A percentile compares a stretch with the other conserved stretches of the same genome.
Evolutionary conservation across 1,284 basidiomycete species (phyloP).

Genomic region (Cryptococcus wingfieldii): DNA sequence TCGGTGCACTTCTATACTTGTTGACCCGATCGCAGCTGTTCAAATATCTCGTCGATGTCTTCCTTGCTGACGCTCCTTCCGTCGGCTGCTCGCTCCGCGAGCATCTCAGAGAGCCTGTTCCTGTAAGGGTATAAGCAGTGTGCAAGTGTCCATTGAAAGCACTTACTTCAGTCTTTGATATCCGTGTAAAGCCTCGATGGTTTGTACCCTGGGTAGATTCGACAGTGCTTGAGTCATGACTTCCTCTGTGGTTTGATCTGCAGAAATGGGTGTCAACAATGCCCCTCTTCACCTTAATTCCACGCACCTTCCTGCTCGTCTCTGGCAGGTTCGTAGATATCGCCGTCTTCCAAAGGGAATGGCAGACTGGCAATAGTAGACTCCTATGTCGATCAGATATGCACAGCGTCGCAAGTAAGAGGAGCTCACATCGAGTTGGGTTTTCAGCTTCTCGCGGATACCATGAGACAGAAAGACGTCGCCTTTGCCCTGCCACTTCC

Average conservation of each 20-base stretch:
- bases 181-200: conserved; percentile 46
- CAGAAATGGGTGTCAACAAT: background rate
- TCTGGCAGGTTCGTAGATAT: conserved; percentile 44
- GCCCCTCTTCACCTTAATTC: background rate
- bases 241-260: conserved; percentile 43
- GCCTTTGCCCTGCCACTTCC: conserved; percentile 26
- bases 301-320: conserved; percentile 31
- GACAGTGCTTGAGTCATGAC: conserved; percentile 37
- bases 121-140: too few species aligned
- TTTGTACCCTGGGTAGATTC: conserved; percentile 40
- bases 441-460: conserved; percentile 26
- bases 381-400: conserved; percentile 9
- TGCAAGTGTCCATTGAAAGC: background rate
- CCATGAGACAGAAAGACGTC: conserved; percentile 45
- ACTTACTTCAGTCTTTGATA: conserved; percentile 46
- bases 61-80: conserved; percentile 35
- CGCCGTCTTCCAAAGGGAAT: conserved; percentile 44
- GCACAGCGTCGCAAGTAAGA: background rate
- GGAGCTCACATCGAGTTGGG: conserved; percentile 26
- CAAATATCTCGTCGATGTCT: conserved; percentile 42
- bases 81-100: conserved; percentile 3
- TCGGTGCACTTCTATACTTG: too few species aligned
- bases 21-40: conserved; percentile 12
- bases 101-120: conserved; percentile 18
- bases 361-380: conserved; percentile 25